phyloP scores from a whole-genome alignment of 2,329 filamentous ascomycete genomes.

The Cladobotryum protrusum region DNA sequence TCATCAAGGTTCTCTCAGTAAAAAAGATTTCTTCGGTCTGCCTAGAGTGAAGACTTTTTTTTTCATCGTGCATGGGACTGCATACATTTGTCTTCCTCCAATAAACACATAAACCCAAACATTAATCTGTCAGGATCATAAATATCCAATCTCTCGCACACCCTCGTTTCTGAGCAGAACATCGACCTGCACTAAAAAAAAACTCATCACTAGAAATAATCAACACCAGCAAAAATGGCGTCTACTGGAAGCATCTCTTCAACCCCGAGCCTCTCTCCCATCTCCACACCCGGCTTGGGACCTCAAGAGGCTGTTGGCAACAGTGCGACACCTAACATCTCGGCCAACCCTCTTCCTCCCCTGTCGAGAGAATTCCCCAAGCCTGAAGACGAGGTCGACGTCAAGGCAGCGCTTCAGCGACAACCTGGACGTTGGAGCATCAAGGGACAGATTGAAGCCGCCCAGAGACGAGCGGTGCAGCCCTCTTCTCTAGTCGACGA shows the following conservation, averaged over 20 bases:
- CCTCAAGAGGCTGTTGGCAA: conserved; percentile 5
- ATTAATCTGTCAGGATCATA: too few relatives aligned
- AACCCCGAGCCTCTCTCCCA: conserved; percentile 3
- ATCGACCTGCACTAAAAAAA: too few relatives aligned
- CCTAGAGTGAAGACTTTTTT: too few relatives aligned
- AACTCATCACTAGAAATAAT: too few relatives aligned
- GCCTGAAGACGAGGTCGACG: conserved; percentile 32
- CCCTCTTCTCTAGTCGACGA: conserved; percentile 19
- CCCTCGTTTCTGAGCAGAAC: too few relatives aligned
- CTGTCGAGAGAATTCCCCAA: conserved; percentile 34
- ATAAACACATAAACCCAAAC: too few relatives aligned
- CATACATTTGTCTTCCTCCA: too few relatives aligned
- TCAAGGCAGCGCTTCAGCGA: conserved; percentile 38
- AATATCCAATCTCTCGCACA: too few relatives aligned
- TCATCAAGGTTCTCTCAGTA: too few relatives aligned
- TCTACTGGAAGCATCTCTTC: conserved; percentile 2
- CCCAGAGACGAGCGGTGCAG: conserved; percentile 22
- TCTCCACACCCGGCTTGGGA: conserved; percentile 7
- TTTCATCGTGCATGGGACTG: too few relatives aligned
- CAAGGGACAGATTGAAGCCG: conserved; percentile 28
- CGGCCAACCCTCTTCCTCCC: conserved; percentile 24
- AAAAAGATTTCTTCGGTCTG: too few relatives aligned
- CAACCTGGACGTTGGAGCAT: conserved; percentile 38
- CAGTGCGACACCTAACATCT: background rate
- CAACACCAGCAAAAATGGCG: too few relatives aligned